A percentile compares a stretch with the other conserved stretches of the same genome.
Evolutionary conservation across 2,329 filamentous ascomycete genomes (phyloP).

Genomic region (Lachnellula hyalina): DNA sequence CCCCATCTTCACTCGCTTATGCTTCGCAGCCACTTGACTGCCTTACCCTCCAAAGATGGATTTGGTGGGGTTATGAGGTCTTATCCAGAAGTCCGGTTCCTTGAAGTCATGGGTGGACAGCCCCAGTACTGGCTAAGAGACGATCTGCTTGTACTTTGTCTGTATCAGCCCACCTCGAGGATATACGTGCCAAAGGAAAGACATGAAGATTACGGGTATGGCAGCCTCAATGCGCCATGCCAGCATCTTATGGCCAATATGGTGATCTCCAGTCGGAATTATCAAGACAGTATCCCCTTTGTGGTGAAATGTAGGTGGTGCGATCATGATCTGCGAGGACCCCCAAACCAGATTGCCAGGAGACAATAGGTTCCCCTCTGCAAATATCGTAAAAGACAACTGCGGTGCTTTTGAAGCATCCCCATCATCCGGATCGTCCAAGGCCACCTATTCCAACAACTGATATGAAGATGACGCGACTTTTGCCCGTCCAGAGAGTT

Average conservation of each 20-base stretch:
- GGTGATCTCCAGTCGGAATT: constrained; percentile 44
- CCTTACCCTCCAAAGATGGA: constrained; percentile 66
- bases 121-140: constrained; percentile 71
- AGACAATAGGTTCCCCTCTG: constrained; percentile 40
- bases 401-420: constrained; percentile 54
- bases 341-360: constrained; percentile 47
- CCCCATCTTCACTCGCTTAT: constrained; percentile 62
- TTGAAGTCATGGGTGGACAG: constrained; percentile 55
- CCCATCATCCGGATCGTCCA: constrained; percentile 40
- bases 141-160: constrained; percentile 58
- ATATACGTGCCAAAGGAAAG: constrained; percentile 54
- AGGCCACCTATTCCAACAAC: constrained; percentile 34
- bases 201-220: constrained; percentile 48
- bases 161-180: constrained; percentile 55
- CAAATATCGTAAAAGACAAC: constrained; percentile 42
- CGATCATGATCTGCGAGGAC: constrained; percentile 46
- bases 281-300: constrained; percentile 49
- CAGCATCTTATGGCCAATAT: constrained; percentile 54
- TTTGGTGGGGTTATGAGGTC: constrained; percentile 65
- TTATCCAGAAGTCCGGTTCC: constrained; percentile 62
- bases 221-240: constrained; percentile 59
- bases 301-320: constrained; percentile 48
- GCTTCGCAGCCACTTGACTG: constrained; percentile 55
- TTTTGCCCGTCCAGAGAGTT: constrained; percentile 36
- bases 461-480: constrained; percentile 57